A percentile compares a stretch with the other conserved stretches of the same genome.
Evolutionary conservation across 352 stramenopile genomes (phyloP).

Genomic region (Phytophthora kernoviae): DNA sequence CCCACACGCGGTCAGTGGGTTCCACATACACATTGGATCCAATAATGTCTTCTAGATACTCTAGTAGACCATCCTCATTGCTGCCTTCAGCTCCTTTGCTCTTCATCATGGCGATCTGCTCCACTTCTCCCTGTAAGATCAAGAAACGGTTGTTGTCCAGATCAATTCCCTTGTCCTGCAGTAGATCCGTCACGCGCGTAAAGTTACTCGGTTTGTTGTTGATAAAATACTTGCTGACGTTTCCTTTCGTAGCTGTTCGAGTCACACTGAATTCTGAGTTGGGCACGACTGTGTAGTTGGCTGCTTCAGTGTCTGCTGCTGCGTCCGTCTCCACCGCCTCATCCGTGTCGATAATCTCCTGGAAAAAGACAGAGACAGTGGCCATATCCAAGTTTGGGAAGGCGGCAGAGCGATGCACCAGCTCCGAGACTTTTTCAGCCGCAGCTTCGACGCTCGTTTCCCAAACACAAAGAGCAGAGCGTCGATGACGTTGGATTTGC

Average conservation of each 20-base stretch:
- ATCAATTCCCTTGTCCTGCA: constrained; percentile 97
- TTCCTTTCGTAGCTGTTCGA: constrained; percentile 93
- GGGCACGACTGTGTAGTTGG: constrained; percentile 94
- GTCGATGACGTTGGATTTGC: constrained; percentile 99
- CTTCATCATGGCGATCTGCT: constrained; percentile 99
- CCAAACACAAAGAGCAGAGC: constrained; percentile 99
- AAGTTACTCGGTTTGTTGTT: constrained; percentile 94
- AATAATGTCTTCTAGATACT: constrained; percentile 99
- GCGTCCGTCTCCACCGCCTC: constrained; percentile 14
- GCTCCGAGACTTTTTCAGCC: constrained; percentile 96
- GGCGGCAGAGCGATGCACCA: constrained; percentile 96
- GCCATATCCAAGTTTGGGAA: constrained; percentile 93
- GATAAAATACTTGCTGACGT: constrained; percentile 98
- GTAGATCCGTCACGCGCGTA: constrained; percentile 93
- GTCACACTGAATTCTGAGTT: constrained; percentile 93
- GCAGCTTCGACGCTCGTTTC: constrained; percentile 98
- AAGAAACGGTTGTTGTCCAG: constrained; percentile 99
- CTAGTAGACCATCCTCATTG: constrained; percentile 97
- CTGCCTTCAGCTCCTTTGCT: constrained; percentile 94
- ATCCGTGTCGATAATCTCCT: constrained; percentile 94
- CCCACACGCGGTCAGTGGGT: constrained; percentile 92
- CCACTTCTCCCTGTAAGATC: constrained; percentile 96
- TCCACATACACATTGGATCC: constrained; percentile 98
- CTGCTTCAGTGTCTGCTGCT: constrained; percentile 55
- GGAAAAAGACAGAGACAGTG: constrained; percentile 97